These are phyloP conservation scores for Ophiostoma tasmaniense DNA, from an alignment of 2,329 filamentous ascomycete species.

Conservation along the genomic window DNA sequence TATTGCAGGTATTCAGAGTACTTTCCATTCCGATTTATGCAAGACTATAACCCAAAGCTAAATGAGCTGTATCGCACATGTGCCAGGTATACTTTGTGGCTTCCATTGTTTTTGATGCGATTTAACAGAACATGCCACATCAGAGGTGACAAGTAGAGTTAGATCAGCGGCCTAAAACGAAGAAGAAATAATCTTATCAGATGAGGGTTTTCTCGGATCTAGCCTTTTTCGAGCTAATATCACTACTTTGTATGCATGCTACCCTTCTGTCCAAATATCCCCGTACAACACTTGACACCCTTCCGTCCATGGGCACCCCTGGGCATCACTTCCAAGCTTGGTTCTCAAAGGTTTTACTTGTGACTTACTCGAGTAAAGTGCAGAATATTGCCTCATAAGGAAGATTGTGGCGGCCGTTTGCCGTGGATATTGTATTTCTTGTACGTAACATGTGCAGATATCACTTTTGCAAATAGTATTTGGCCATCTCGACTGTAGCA, in stretches of 20 bases:
- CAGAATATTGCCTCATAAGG: background rate
- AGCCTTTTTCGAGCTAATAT: background rate
- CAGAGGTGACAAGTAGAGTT: background rate
- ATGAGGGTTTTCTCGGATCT: background rate
- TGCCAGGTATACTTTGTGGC: no score
- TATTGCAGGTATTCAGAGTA: no score
- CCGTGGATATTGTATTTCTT: background rate
- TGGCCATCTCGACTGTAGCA: background rate
- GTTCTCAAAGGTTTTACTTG: background rate
- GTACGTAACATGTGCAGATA: background rate
- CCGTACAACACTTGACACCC: no score
- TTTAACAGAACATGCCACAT: no score
- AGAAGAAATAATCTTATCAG: background rate
- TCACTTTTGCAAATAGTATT: background rate
- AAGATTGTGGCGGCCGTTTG: background rate
- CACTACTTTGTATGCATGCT: background rate
- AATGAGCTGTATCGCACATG: background rate
- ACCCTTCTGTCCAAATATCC: background rate
- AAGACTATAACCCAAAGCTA: background rate
- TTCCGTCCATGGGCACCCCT: no score
- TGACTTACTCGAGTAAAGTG: background rate
- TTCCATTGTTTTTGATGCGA: no score
- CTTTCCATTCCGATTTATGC: background rate
- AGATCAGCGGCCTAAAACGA: background rate
- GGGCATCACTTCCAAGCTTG: background rate